Conservation (phyloP, 176 grass and related monocot genomes). For the Musa beccarii region DNA sequence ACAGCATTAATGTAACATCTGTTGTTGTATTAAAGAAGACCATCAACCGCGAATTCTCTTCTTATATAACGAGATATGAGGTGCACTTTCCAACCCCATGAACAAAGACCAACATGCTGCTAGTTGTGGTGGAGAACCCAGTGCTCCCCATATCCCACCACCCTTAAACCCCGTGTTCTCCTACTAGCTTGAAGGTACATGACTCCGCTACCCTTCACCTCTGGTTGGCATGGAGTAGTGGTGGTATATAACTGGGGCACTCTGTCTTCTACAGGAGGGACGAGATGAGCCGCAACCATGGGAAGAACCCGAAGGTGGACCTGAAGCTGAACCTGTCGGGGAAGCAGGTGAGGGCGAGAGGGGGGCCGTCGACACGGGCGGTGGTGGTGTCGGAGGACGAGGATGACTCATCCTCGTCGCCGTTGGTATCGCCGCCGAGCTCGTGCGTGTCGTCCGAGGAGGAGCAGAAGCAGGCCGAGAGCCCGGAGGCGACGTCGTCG, state of each 20-base stretch:
- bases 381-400: background rate
- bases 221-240: too few species aligned
- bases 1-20: background rate
- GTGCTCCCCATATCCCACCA: too few species aligned
- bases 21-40: background rate
- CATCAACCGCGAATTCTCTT: background rate
- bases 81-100: background rate
- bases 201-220: too few species aligned
- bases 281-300: background rate
- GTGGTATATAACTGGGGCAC: background rate
- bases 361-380: background rate
- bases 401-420: background rate
- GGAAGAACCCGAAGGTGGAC: background rate
- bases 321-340: background rate
- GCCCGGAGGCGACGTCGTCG: constrained; percentile 17
- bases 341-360: background rate
- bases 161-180: too few species aligned
- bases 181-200: too few species aligned
- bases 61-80: background rate
- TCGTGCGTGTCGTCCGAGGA: constrained; percentile 67
- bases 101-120: background rate
- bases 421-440: constrained; percentile 43
- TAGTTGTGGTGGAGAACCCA: too few species aligned
- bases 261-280: background rate
- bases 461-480: constrained; percentile 24